phyloP scores from a whole-genome alignment of 768 basidiomycete species.

The Mycena olivaceomarginata region DNA sequence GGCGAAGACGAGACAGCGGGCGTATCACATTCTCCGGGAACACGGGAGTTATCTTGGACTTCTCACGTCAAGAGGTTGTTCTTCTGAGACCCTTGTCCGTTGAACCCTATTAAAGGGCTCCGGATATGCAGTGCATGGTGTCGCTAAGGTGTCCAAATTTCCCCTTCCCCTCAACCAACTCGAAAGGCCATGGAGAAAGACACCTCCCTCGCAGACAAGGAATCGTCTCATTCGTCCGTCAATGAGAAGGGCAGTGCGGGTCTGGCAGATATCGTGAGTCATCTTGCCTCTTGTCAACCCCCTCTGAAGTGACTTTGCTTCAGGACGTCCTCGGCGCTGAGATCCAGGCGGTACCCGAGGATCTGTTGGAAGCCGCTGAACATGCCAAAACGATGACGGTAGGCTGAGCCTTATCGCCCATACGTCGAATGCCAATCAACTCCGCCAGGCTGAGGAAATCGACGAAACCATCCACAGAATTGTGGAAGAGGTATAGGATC shows the following conservation, averaged over 20 bases:
- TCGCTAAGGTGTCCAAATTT: too few species aligned
- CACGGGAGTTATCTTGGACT: neutral
- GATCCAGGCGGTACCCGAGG: constrained; percentile 36
- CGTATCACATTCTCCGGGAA: neutral
- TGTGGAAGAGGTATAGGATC: constrained; percentile 36
- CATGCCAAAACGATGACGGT: constrained; percentile 31
- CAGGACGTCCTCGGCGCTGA: constrained; percentile 35
- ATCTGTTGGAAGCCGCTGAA: constrained; percentile 40
- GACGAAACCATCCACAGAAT: constrained; percentile 42
- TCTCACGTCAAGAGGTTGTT: constrained; percentile 1
- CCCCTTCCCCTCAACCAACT: neutral
- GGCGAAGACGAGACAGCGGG: too few species aligned
- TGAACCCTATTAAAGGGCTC: neutral
- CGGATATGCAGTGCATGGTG: neutral
- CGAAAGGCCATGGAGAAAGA: constrained; percentile 23
- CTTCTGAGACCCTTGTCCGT: neutral
- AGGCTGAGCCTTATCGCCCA: neutral
- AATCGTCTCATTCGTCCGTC: constrained; percentile 23
- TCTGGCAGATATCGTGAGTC: constrained; percentile 25
- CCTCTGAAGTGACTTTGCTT: neutral
- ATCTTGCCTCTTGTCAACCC: neutral
- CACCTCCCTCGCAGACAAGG: constrained; percentile 3
- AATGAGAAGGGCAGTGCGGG: constrained; percentile 20
- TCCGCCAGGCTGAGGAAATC: constrained; percentile 33
- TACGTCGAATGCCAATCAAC: neutral